phyloP scores from a whole-genome alignment of 1,284 basidiomycete species.

The Pterulicium gracile region DNA sequence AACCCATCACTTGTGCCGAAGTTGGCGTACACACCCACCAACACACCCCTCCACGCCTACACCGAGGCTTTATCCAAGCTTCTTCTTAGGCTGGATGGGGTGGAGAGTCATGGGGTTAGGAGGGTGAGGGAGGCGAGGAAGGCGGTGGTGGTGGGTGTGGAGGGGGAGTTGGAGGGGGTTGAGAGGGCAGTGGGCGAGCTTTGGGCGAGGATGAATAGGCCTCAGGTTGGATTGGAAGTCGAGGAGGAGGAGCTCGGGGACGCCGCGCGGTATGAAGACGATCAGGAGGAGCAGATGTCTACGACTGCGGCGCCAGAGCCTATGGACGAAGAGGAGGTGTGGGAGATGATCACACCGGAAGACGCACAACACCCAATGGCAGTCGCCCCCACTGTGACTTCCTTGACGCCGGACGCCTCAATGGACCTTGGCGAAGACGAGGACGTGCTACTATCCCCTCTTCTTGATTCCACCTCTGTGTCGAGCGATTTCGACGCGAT shows the following conservation, averaged over 20 bases:
- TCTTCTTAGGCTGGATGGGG: slow-evolving; percentile 52
- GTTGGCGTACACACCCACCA: slow-evolving; percentile 37
- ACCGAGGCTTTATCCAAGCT: slow-evolving; percentile 42
- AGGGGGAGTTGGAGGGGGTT: slow-evolving; percentile 39
- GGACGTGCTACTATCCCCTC: too few species aligned
- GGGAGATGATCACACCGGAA: too few species aligned
- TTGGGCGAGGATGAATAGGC: too few species aligned
- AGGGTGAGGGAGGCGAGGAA: slow-evolving; percentile 47
- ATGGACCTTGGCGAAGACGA: too few species aligned
- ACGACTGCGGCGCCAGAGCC: background rate
- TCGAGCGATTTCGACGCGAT: too few species aligned
- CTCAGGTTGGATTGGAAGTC: too few species aligned
- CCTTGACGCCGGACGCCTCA: too few species aligned
- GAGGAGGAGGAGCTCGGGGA: background rate
- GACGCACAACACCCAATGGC: too few species aligned
- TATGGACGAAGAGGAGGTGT: background rate
- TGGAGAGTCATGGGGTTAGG: slow-evolving; percentile 52
- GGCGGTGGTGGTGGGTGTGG: slow-evolving; percentile 49
- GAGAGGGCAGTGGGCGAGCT: slow-evolving; percentile 16
- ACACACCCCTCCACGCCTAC: slow-evolving; percentile 39
- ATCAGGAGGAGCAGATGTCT: background rate
- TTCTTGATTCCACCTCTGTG: too few species aligned
- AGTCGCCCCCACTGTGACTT: too few species aligned
- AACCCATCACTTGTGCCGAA: slow-evolving; percentile 12
- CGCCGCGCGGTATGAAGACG: background rate